phyloP scores from a whole-genome alignment of 2,329 filamentous ascomycete genomes.

The Tolypocladium endophyticum region DNA sequence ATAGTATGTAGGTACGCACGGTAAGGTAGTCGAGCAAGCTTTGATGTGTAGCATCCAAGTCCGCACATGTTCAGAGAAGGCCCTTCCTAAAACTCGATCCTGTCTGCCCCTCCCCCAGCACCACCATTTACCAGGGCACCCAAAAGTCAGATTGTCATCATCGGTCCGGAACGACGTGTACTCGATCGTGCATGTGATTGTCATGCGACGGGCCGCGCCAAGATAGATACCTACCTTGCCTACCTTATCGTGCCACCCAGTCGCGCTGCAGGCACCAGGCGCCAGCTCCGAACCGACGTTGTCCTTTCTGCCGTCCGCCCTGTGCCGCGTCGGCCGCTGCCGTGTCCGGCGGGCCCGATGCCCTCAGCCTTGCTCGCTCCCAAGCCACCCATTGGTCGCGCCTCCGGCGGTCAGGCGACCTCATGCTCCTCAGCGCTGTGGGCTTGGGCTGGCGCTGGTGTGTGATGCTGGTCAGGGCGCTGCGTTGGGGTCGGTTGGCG shows the following conservation, averaged over 20 bases:
- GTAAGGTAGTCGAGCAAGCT: not conserved
- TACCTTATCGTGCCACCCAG: not conserved
- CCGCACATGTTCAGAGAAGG: not conserved
- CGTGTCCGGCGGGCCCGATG: not conserved
- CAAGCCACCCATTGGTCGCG: not conserved
- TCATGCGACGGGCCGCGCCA: not conserved
- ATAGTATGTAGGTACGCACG: too few species aligned
- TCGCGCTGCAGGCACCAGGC: not conserved
- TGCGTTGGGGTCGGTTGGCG: not conserved
- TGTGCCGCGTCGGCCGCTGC: not conserved
- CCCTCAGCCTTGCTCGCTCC: not conserved
- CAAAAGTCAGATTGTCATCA: not conserved
- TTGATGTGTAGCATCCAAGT: not conserved
- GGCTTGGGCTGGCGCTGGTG: not conserved
- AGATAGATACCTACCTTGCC: not conserved
- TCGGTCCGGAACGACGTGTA: not conserved
- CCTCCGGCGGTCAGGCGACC: not conserved
- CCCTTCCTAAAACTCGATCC: not conserved
- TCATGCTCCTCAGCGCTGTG: not conserved
- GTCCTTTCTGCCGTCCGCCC: not conserved
- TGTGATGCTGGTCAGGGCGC: not conserved
- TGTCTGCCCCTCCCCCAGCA: not conserved
- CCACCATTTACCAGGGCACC: not conserved
- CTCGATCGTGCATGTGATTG: not conserved
- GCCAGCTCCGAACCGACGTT: not conserved